Base-by-base conservation (phyloP, 2,329 filamentous ascomycete genomes). In the Fusarium albosuccineum region DNA sequence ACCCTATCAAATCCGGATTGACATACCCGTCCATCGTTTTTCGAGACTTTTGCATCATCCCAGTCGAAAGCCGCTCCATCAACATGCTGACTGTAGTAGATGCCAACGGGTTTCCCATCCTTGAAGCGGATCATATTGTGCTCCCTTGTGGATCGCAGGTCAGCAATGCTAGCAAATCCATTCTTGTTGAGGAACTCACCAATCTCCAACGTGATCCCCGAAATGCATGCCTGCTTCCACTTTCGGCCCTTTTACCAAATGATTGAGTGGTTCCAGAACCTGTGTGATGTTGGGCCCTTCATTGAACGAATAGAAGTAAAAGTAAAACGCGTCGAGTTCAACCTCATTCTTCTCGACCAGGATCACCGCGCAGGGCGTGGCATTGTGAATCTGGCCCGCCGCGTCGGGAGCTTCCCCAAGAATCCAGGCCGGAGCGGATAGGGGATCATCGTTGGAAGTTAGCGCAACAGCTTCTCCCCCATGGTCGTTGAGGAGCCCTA, bases 281-380 rank as follows among this genome's bases (percentile, higher is more conserved):
- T 77, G 76, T 0, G 73, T 77, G 53, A 76, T 69, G 16, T 77
- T 77, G 0, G 74, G 67, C 0, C 76, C 76, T 29, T 74, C 70
- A 2, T 78, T 74, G 26, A 73, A 78, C 0, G 76, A 77, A 49
- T 78, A 78, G 14, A 78, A 78, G 26, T 78, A 78, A 39, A 78
- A 78, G 57, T 74, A 78, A 9, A 78, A 78, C 0, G 74, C 76
- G 33, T 77, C 76, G 1, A 76, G 8, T 6, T 77, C 73, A 1
- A 64, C 29, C 6, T 70, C 39, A 33, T 54, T 62, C 54, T 73
- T 74, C 13, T 76, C 71, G 0, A 78, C 74, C 9, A 78, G 36
- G 17, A 78, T 69, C 3, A 78, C 74, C 2, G 74, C 74, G 37
- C 74, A 76, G 1, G 76, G 67, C 4, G 75, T 75, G 2, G 75